phyloP scores from a whole-genome alignment of 805 yeast species.

The Saccharomycopsis sp. region DNA sequence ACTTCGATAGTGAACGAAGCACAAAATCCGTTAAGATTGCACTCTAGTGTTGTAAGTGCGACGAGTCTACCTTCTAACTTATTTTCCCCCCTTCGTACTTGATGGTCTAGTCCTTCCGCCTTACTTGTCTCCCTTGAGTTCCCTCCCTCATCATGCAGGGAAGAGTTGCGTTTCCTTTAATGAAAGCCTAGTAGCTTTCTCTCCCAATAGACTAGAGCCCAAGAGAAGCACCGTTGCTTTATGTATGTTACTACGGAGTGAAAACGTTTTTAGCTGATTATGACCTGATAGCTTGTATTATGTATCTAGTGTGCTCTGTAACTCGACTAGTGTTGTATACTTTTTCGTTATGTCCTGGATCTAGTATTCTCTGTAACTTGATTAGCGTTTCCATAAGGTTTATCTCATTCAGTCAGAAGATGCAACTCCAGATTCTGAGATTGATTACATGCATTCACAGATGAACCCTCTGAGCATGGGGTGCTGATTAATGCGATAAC shows the following conservation, averaged over 20 bases:
- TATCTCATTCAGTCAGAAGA: no score
- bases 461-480: background rate
- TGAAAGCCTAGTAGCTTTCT: no score
- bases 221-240: background rate
- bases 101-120: no score
- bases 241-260: background rate
- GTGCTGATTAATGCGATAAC: background rate
- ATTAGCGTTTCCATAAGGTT: background rate
- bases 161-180: no score
- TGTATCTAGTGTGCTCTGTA: background rate
- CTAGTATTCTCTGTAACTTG: no score
- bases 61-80: background rate
- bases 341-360: no score
- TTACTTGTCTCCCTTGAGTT: background rate
- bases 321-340: no score
- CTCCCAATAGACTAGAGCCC: no score
- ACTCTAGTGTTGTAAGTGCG: background rate
- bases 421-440: no score
- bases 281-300: background rate
- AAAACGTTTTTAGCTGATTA: background rate
- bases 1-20: background rate
- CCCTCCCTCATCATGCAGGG: background rate
- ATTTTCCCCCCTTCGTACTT: background rate
- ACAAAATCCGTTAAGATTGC: background rate
- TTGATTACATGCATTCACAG: background rate